Percentiles rank a stretch among this genome's conserved stretches.
Conservation (phyloP, 345 rosid genomes). For the Crucihimalaya himalaica region DNA sequence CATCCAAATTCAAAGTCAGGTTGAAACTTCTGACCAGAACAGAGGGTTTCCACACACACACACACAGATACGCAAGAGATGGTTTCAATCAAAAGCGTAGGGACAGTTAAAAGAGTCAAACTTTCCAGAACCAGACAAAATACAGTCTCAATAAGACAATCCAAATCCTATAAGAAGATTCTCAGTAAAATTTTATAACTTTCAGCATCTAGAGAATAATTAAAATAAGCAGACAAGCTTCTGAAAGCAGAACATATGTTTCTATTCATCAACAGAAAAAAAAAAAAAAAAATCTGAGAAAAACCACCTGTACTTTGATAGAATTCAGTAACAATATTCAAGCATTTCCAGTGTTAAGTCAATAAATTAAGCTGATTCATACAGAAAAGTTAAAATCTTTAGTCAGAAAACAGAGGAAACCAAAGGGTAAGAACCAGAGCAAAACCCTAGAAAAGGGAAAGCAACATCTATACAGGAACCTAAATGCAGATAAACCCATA, state of each 20-base stretch:
- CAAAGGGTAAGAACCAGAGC: not conserved
- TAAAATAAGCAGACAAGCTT: not conserved
- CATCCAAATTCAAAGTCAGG: not conserved
- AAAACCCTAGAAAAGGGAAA: not conserved
- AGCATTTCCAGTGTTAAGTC: not conserved
- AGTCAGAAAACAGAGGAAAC: slow-evolving; percentile 1
- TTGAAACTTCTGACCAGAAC: not conserved
- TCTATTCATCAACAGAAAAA: not conserved
- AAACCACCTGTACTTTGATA: not conserved
- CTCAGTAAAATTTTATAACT: not conserved
- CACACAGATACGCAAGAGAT: not conserved
- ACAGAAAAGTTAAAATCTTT: not conserved
- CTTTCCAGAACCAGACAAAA: not conserved
- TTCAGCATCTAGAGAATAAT: not conserved
- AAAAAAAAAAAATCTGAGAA: not conserved
- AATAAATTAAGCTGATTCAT: not conserved
- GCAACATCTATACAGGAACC: not conserved
- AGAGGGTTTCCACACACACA: not conserved
- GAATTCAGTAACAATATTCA: not conserved
- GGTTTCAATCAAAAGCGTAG: not conserved
- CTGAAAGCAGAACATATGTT: not conserved
- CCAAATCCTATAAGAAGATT: not conserved
- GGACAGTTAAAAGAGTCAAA: not conserved
- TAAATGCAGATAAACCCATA: not conserved
- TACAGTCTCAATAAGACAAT: not conserved